These are phyloP conservation scores for Geotrichum fermentans DNA, from an alignment of 1,139 yeast genomes.

Conservation along the genomic window DNA sequence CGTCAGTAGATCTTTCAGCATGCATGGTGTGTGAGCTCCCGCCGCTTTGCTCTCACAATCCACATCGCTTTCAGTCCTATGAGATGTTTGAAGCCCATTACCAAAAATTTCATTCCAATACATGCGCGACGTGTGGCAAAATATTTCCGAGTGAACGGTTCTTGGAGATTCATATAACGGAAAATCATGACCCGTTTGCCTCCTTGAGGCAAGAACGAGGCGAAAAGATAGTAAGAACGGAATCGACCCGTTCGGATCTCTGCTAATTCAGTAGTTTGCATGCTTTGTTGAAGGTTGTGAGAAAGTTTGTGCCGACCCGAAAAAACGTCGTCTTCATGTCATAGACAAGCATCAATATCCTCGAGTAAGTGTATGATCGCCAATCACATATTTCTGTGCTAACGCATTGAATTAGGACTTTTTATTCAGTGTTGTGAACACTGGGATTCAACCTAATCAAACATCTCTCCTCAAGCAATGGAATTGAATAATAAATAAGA, in stretches of 20 bases:
- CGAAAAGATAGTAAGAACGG: conserved; percentile 32
- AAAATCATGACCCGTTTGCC: conserved; percentile 51
- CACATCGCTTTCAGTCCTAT: conserved; percentile 3
- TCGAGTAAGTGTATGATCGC: conserved; percentile 20
- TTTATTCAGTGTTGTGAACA: conserved; percentile 17
- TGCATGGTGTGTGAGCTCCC: conserved; percentile 14
- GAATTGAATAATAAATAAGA: conserved; percentile 5
- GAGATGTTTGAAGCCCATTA: conserved; percentile 29
- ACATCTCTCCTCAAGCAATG: conserved; percentile 16
- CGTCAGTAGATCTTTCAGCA: neutral
- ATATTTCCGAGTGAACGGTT: conserved; percentile 43
- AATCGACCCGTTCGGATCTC: conserved; percentile 2
- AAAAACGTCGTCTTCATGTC: conserved; percentile 47
- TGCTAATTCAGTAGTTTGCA: conserved; percentile 30
- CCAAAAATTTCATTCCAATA: conserved; percentile 24
- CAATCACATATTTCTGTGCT: neutral
- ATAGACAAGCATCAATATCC: conserved; percentile 52
- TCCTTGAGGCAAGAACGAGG: conserved; percentile 41
- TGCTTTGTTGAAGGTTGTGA: conserved; percentile 45
- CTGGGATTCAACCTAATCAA: conserved; percentile 15
- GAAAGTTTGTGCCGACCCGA: conserved; percentile 37
- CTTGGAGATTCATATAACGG: conserved; percentile 50
- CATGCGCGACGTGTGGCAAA: conserved; percentile 44
- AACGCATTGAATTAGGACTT: conserved; percentile 11
- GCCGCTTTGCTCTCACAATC: conserved; percentile 15